Base-by-base conservation (phyloP, 2,329 filamentous ascomycete species). In the Mariannaea elegans region DNA sequence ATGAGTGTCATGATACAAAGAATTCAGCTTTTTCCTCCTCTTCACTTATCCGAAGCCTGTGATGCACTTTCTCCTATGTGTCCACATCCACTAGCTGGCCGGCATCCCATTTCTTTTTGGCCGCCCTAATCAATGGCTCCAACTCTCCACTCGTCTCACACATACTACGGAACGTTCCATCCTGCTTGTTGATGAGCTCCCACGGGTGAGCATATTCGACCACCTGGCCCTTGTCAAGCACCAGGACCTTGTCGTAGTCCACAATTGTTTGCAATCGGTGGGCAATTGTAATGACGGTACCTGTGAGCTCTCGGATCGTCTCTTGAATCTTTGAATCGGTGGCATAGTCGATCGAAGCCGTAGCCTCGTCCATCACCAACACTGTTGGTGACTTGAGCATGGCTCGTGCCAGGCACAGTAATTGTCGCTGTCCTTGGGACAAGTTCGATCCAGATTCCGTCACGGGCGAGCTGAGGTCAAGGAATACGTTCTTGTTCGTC, bases 301-400 rank as follows among this genome's bases (percentile, higher is more conserved):
- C 92, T 65, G 89, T 90, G 69, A 98, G 85, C 75, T 97, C 91
- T n/a, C 93, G 90, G 62, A 99, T 94, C 0, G 95, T 98, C 70
- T 92, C 93, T 77, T 99, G 95, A 67, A 99, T 98, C 80, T 97
- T 97, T 48, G 90, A 84, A 72, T 99, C 95, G 2, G 95, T 99
- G 5, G 89, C 90, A 77, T 98, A 98, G 78, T 99, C 95, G 72
- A 99, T 98, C 0, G 92, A 97, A 0, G 95, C 95, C 0, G 95
- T 99, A 1, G 95, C 95, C 81, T 99, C 95, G 76, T 99, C 95
- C 95, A 99, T 98, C 72, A 99, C 90, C n/a, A 99, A 82, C 2
- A 99, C 93, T 65, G 91, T 94, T 0, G 95, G 94, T 31, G 87
- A 87, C 78, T 97, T 97, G 64, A 99, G 89, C 67, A 99, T 87